These are phyloP conservation scores for Starmera amethionina DNA, from an alignment of 805 yeast genomes.

Conservation along the genomic window DNA sequence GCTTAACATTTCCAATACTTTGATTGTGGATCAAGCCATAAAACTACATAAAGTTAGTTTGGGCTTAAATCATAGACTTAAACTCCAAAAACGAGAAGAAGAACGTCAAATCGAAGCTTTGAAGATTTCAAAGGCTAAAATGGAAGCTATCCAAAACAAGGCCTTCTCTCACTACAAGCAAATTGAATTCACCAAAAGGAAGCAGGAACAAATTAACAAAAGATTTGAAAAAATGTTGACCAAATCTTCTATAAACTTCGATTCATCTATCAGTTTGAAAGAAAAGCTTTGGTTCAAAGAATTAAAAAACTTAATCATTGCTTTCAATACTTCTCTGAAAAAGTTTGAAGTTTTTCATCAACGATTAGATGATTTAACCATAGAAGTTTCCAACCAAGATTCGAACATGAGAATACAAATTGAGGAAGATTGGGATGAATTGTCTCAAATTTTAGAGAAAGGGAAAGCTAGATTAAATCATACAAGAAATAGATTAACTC, in stretches of 20 bases:
- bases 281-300: conserved; percentile 40
- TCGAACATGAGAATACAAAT: not conserved
- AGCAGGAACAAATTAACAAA: conserved; percentile 23
- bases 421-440: conserved; percentile 21
- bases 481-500: conserved; percentile 9
- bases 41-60: conserved; percentile 24
- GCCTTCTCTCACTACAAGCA: conserved; percentile 1
- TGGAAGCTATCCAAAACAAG: too few species aligned
- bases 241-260: conserved; percentile 14
- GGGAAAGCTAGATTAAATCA: conserved; percentile 21
- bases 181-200: conserved; percentile 13
- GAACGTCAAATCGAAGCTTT: conserved; percentile 27
- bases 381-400: conserved; percentile 13
- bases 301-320: conserved; percentile 22
- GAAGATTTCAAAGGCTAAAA: conserved; percentile 9
- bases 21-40: conserved; percentile 5
- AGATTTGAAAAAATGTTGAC: conserved; percentile 22
- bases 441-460: conserved; percentile 21
- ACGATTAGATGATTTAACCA: conserved; percentile 19
- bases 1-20: not conserved
- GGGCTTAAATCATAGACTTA: conserved; percentile 24
- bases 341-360: conserved; percentile 17
- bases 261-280: conserved; percentile 25
- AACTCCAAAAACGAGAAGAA: conserved; percentile 31
- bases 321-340: conserved; percentile 23